Base-by-base conservation (phyloP, 1,139 yeast species). In the Entelexis sorbosivorans region DNA sequence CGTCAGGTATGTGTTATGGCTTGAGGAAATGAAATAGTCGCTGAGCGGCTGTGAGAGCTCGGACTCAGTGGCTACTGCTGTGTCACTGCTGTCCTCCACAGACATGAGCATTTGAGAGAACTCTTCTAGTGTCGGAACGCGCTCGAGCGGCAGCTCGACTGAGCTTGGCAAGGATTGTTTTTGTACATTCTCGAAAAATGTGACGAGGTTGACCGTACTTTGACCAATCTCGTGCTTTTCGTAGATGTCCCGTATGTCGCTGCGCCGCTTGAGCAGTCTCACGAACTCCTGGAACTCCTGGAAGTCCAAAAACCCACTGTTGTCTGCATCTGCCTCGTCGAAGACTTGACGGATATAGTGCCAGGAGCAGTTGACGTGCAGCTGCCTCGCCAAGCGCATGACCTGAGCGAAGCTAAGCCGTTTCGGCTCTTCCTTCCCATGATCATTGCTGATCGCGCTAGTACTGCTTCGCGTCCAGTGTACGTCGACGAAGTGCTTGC, bases 1-100 rank as follows among this genome's bases (percentile, higher is more conserved):
- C 26, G 80, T 68, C 11, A 93, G 70, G 63, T 91, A 93, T 0
- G 98, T 93, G 64, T 93, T 93, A 65, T 93, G 99, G 0, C 97
- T 88, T 0, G 96, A 85, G 0, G 96, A 86, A 31, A 93, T 83
- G 62, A 72, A 88, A 63, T 93, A 93, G 58, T 88, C 91, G 61
- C 79, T 86, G 40, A 93, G 63, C 0, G 98, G 97, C 36, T 74
- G 73, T 2, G 77, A 66, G 60, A 77, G 77, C 60, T 59, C 61
- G 6, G 22, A 11, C 8, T 11, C 34, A 14, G 32, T 19, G 53
- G 44, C 3, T 31, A 60, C 59, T 69, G 59, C 17, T 73, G 66
- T 58, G 71, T 67, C 34, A 73, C 16, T 71, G 1, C 86, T 79
- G 16, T 22, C 35, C 4, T 40, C 20, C 24, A 26, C 4, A 5